Evolutionary conservation across 2,329 filamentous ascomycete genomes (phyloP).

Genomic region (Trichoderma arundinaceum): DNA sequence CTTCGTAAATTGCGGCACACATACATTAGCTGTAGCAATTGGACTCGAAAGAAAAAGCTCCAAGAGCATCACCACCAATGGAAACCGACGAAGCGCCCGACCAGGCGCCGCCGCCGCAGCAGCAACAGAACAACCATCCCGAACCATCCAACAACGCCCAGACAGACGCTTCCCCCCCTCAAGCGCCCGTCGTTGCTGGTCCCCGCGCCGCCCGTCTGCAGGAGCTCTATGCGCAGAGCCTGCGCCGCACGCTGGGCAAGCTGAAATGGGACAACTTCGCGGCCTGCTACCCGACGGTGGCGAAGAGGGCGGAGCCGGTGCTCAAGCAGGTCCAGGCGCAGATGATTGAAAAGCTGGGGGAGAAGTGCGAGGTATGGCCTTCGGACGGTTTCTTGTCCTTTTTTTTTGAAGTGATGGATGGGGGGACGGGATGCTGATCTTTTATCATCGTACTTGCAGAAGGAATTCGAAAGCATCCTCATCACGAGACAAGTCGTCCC

Average conservation of each 20-base stretch:
- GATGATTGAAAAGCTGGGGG: conserved; percentile 61
- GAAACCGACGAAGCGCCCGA: conserved; percentile 13
- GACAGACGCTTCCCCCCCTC: conserved; percentile 41
- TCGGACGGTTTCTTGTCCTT: background rate
- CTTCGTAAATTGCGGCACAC: background rate
- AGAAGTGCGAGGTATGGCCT: conserved; percentile 57
- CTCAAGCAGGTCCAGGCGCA: conserved; percentile 62
- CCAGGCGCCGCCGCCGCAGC: background rate
- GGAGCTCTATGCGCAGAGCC: conserved; percentile 58
- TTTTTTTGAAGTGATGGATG: background rate
- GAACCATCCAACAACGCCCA: conserved; percentile 13
- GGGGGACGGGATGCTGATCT: background rate
- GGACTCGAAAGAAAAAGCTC: background rate
- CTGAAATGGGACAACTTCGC: conserved; percentile 63
- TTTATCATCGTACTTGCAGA: conserved; percentile 40
- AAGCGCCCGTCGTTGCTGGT: conserved; percentile 55
- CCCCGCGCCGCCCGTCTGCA: conserved; percentile 62
- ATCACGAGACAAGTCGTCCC: conserved; percentile 58
- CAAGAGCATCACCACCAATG: conserved; percentile 9
- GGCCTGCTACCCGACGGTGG: conserved; percentile 67
- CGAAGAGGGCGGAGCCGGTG: conserved; percentile 55
- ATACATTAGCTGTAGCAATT: background rate
- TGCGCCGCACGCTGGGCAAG: conserved; percentile 60
- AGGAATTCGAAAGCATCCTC: conserved; percentile 64
- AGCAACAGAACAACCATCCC: background rate